Base-by-base conservation (phyloP, 208 protist genomes). In the Acanthamoeba triangularis region DNA sequence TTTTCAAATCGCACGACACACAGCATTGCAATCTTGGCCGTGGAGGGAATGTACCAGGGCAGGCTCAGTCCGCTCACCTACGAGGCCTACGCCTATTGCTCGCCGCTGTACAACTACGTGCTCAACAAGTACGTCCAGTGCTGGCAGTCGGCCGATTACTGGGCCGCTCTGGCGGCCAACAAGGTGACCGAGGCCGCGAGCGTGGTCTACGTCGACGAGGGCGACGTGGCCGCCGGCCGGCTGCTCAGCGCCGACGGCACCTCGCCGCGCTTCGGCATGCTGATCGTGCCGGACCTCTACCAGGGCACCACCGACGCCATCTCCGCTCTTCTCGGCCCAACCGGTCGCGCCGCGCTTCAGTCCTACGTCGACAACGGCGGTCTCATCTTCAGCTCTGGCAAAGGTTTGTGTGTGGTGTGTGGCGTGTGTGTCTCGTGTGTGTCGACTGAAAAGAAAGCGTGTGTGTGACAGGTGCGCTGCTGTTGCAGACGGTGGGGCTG, bases 31-130 rank as follows among this genome's bases (percentile, higher is more conserved):
- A 95, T 96, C 76, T 74, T 96, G 47, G 16, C 30, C 37, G 30
- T 96, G 33, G 90, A 78, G 33, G 95, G 90, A 8, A 23, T 33
- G 10, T 94, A 96, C 47, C n/a, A 59, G 41, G 95, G 76, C 52
- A 16, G 4, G 11, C 20, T 61, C 8, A 35, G 3, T 10, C 72
- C 72, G 56, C 52, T 96, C 25, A 96, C 95, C 67, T 96, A 96
- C 56, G 95, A 96, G 95, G 59, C 94, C 33, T 95, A 47, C 67
- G 5, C 47, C 54, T 96, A 96, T 72, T 96, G 95, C 54, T 33
- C 92, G 37, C 41, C 95, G 76, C 30, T 94, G 23, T 95, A 95
- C 35, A 88, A 96, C 49, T 96, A 95, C 44, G 61, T 90, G 59
- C 7, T 84, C 28, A 49, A 61, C 59, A 95, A 96, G 47, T 88